phyloP scores from a whole-genome alignment of 345 rosid genomes.

The Pelargonium nanum region DNA sequence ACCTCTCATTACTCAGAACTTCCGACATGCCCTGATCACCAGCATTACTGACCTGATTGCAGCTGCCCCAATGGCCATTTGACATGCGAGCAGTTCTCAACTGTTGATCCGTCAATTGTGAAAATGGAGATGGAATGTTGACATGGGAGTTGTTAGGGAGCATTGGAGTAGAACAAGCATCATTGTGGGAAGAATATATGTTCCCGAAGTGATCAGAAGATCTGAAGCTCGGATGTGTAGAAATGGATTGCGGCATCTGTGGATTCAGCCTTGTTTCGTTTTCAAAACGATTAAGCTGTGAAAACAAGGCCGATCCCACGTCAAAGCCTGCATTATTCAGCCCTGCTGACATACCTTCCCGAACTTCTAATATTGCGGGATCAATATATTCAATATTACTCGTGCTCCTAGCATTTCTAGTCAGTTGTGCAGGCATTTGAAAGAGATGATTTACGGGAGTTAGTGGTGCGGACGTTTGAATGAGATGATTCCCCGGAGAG shows the following conservation, averaged over 20 bases:
- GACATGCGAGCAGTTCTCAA: slow-evolving; percentile 15
- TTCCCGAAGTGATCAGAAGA: slow-evolving; percentile 18
- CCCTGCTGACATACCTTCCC: slow-evolving; percentile 21
- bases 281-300: slow-evolving; percentile 17
- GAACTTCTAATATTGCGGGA: slow-evolving; percentile 40
- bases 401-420: slow-evolving; percentile 16
- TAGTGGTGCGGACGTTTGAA: no score
- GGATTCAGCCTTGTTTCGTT: slow-evolving; percentile 24
- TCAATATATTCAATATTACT: slow-evolving; percentile 31
- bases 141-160: slow-evolving; percentile 20
- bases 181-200: slow-evolving; percentile 22
- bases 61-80: slow-evolving; percentile 32
- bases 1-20: slow-evolving; percentile 20
- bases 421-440: slow-evolving; percentile 6
- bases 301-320: slow-evolving; percentile 20
- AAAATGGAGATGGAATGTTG: slow-evolving; percentile 16
- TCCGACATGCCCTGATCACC: slow-evolving; percentile 21
- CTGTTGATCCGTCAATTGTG: slow-evolving; percentile 22
- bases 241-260: slow-evolving; percentile 23
- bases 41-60: slow-evolving; percentile 28
- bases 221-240: slow-evolving; percentile 23
- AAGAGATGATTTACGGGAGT: no score
- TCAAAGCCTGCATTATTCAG: slow-evolving; percentile 24
- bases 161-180: slow-evolving; percentile 18
- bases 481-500: slow-evolving; percentile 26